These are phyloP conservation scores for Mortierella alpina DNA, from an alignment of 192 early-diverging fungal species.

Conservation along the genomic window DNA sequence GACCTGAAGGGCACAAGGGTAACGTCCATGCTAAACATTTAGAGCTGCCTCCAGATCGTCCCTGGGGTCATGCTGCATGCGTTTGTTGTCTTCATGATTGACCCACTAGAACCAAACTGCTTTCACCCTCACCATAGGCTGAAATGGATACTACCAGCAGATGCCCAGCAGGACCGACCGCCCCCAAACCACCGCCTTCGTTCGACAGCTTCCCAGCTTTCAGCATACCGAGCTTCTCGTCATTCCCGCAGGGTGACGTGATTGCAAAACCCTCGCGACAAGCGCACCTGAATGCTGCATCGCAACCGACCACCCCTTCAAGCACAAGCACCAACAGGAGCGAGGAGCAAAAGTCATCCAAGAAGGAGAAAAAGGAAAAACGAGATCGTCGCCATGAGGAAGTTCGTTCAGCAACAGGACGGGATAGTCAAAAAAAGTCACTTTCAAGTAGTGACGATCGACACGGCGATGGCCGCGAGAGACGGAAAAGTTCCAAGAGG, in stretches of 20 bases:
- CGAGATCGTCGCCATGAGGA: no score
- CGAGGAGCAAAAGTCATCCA: no score
- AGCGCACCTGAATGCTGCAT: no score
- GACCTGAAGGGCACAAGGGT: neutral
- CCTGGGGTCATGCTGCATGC: neutral
- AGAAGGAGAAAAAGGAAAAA: constrained; percentile 8
- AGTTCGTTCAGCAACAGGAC: no score
- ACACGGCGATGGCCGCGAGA: constrained; percentile 10
- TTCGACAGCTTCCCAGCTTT: constrained; percentile 48
- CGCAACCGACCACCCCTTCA: neutral
- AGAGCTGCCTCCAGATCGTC: neutral
- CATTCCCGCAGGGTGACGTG: constrained; percentile 18
- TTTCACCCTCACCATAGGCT: neutral
- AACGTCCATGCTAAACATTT: neutral
- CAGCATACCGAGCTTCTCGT: constrained; percentile 21
- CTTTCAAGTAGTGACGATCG: neutral
- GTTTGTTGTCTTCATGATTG: neutral
- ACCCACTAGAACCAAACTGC: neutral
- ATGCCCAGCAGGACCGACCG: neutral
- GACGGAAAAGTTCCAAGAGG: constrained; percentile 10
- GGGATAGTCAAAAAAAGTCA: no score
- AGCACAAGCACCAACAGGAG: no score
- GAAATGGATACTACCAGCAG: neutral
- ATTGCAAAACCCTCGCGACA: neutral
- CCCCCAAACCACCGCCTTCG: constrained; percentile 23